phyloP scores from a whole-genome alignment of 164 flowering plant species.

The Pachysandra terminalis region DNA sequence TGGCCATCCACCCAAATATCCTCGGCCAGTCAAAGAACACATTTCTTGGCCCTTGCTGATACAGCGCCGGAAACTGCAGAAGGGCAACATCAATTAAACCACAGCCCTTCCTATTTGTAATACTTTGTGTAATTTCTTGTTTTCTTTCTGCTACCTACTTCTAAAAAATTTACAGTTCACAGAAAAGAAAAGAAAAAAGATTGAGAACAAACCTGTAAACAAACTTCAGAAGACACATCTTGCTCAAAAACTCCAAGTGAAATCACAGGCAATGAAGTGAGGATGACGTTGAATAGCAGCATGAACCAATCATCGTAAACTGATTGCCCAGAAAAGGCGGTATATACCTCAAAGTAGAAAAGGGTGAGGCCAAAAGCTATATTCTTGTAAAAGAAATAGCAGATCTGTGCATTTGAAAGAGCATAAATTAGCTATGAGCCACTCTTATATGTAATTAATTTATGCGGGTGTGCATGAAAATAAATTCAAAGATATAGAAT shows the following conservation, averaged over 20 bases:
- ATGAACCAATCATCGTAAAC: constrained; percentile 93
- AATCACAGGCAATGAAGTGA: constrained; percentile 92
- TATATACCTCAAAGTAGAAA: constrained; percentile 93
- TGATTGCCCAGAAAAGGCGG: constrained; percentile 95
- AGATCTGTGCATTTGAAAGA: constrained; percentile 49
- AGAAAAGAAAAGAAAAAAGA: not conserved
- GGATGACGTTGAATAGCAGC: constrained; percentile 84
- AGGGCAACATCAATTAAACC: constrained; percentile 11
- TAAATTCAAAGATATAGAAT: not conserved
- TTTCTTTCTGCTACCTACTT: too few relatives aligned
- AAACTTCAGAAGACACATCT: constrained; percentile 89
- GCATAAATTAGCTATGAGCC: not conserved
- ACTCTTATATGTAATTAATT: not conserved
- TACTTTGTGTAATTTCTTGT: too few relatives aligned
- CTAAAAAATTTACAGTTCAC: too few relatives aligned
- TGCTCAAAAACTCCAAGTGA: constrained; percentile 94
- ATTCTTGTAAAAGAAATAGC: constrained; percentile 98
- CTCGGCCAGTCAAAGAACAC: constrained; percentile 87
- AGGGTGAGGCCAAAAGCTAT: constrained; percentile 96
- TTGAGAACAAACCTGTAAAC: constrained; percentile 67
- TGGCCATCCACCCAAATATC: constrained; percentile 92
- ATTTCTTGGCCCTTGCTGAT: constrained; percentile 91
- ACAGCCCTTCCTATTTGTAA: not conserved
- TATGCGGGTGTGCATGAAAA: not conserved
- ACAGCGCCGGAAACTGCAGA: constrained; percentile 91